phyloP scores from a whole-genome alignment of 2,329 filamentous ascomycete genomes.

The Stagonosporopsis vannaccii region DNA sequence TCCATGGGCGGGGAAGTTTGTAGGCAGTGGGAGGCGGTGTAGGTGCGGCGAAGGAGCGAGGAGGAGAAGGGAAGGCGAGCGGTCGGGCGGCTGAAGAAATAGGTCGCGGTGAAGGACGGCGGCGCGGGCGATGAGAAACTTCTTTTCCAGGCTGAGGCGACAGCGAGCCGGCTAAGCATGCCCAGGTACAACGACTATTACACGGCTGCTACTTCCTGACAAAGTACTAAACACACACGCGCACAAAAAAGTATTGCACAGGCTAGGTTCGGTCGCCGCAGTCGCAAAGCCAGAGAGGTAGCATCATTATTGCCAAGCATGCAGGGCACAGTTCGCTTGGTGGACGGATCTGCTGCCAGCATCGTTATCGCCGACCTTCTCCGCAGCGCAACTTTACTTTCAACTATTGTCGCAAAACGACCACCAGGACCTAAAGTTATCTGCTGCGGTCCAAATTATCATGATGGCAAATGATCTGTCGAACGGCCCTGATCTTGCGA shows the following conservation, averaged over 20 bases:
- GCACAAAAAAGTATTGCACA: constrained; percentile 13
- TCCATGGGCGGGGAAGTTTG: constrained; percentile 52
- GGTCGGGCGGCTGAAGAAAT: constrained; percentile 12
- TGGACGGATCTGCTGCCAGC: constrained; percentile 15
- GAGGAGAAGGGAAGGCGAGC: constrained; percentile 5
- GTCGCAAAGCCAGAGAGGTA: constrained; percentile 15
- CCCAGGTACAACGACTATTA: constrained; percentile 18
- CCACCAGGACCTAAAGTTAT: no score
- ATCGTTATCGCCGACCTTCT: constrained; percentile 9
- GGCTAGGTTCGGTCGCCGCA: neutral
- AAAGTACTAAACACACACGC: constrained; percentile 11
- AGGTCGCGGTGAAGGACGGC: constrained; percentile 20
- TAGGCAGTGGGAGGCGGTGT: constrained; percentile 4
- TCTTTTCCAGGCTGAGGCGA: constrained; percentile 39
- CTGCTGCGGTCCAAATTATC: no score
- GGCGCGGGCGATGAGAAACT: constrained; percentile 28
- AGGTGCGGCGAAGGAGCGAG: constrained; percentile 8
- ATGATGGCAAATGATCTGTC: neutral
- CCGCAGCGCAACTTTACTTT: neutral
- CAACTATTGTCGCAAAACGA: neutral
- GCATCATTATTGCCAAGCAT: constrained; percentile 18
- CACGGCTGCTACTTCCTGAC: constrained; percentile 14
- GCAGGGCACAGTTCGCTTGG: constrained; percentile 28
- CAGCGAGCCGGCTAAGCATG: constrained; percentile 42
- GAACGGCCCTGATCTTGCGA: neutral